Evolutionary conservation across 768 basidiomycete species (phyloP).

Genomic region (Macrolepiota fuliginosa): DNA sequence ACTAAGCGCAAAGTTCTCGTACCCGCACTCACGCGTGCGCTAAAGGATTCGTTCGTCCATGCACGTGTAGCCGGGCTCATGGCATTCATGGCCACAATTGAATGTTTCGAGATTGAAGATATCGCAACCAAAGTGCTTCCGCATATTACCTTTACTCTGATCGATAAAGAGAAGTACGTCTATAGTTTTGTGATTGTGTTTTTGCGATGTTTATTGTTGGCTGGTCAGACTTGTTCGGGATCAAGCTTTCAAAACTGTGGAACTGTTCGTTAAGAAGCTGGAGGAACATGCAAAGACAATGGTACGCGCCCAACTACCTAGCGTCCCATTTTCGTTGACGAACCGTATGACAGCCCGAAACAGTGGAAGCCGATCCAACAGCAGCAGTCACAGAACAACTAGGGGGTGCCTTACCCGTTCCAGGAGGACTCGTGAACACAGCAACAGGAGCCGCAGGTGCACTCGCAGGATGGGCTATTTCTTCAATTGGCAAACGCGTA

Average conservation of each 20-base stretch:
- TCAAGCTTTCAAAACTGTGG: constrained; percentile 93
- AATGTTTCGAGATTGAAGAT: constrained; percentile 87
- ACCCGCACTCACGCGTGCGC: constrained; percentile 85
- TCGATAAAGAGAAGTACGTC: constrained; percentile 89
- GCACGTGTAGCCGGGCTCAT: constrained; percentile 91
- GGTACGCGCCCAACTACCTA: constrained; percentile 44
- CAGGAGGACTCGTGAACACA: constrained; percentile 68
- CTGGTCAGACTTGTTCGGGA: constrained; percentile 79
- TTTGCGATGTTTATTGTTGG: background rate
- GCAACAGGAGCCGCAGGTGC: constrained; percentile 91
- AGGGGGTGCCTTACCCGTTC: constrained; percentile 29
- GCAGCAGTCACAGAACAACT: constrained; percentile 20
- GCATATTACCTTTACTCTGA: constrained; percentile 69
- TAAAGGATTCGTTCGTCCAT: constrained; percentile 92
- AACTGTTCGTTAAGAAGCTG: constrained; percentile 80
- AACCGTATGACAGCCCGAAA: constrained; percentile 34
- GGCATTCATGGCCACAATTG: constrained; percentile 93
- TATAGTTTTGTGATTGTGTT: constrained; percentile 17
- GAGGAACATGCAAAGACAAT: constrained; percentile 78
- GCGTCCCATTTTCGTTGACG: background rate
- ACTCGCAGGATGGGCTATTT: constrained; percentile 95
- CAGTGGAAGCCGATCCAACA: constrained; percentile 27
- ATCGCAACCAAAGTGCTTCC: constrained; percentile 89
- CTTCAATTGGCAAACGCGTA: constrained; percentile 83
- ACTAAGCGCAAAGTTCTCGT: constrained; percentile 97